Evolutionary conservation across 2,329 filamentous ascomycete genomes (phyloP).

Genomic region (Hymenoscyphus fraxineus): DNA sequence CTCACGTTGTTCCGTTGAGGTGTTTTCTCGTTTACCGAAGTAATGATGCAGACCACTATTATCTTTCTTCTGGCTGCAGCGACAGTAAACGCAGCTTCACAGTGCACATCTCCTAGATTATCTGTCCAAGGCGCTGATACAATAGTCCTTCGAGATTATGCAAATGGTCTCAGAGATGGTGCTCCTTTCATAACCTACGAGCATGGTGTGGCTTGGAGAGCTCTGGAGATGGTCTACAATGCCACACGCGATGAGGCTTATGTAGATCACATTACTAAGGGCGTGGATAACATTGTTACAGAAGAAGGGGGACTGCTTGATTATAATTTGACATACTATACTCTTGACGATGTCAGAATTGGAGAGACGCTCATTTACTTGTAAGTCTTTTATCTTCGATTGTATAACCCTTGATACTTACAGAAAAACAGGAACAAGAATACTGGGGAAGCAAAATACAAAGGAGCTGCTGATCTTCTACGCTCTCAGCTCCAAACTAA

Average conservation of each 20-base stretch:
- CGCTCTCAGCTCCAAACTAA: constrained; percentile 45
- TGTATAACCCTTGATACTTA: neutral
- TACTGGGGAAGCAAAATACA: constrained; percentile 47
- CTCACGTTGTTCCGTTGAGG: neutral
- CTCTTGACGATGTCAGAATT: neutral
- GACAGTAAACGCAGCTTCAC: neutral
- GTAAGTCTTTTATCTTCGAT: constrained; percentile 32
- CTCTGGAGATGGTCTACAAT: constrained; percentile 42
- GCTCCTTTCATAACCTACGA: constrained; percentile 13
- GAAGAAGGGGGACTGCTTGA: constrained; percentile 42
- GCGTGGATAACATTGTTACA: constrained; percentile 45
- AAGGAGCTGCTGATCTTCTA: constrained; percentile 44
- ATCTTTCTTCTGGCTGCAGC: neutral
- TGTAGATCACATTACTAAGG: constrained; percentile 41
- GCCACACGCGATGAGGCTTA: constrained; percentile 42
- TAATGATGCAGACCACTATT: neutral
- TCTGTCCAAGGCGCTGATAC: constrained; percentile 18
- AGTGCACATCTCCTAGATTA: constrained; percentile 11
- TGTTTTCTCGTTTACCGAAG: neutral
- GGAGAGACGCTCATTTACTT: constrained; percentile 38
- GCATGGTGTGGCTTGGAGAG: constrained; percentile 10
- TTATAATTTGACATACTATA: constrained; percentile 40
- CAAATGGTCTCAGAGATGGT: constrained; percentile 12
- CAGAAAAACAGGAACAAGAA: constrained; percentile 30
- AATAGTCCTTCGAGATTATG: constrained; percentile 13